Evolutionary conservation across 352 stramenopile genomes (phyloP), one percentile per base, ranked within the genome.

Genomic region (Pythium angustatum): DNA sequence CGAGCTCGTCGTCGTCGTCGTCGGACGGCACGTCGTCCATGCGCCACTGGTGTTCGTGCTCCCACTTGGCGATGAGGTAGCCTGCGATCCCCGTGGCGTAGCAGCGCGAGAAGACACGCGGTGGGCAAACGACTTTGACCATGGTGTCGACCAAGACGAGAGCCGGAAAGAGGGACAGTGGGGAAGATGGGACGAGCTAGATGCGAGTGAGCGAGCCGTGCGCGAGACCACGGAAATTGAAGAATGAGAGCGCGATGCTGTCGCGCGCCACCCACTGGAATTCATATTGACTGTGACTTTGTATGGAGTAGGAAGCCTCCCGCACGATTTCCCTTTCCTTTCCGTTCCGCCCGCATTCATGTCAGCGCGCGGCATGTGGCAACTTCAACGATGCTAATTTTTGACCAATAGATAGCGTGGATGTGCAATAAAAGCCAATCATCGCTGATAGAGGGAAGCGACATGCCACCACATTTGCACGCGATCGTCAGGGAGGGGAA

Each of bases 41-140:
- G n/a, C n/a, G n/a, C n/a, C n/a, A n/a, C n/a, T n/a, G n/a, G n/a
- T n/a, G n/a, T n/a, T n/a, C n/a, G n/a, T n/a, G n/a, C n/a, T n/a
- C n/a, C n/a, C n/a, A n/a, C 15, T 52, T 26, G 41, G 36, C 28
- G 21, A 68, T 26, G 17, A 26, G 14, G 14, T 47, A 22, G 31
- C 48, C 61, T 7, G 21, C 52, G 11, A 68, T 24, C n/a, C 31
- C 48, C 17, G 53, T 43, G 31, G 56, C 33, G 0, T 47, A 43
- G 36, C 50, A 65, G 38, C 57, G 56, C 22, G 19, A 21, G 43
- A 63, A 63, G 38, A 8, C n/a, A 11, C 21, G 15, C 1, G 6
- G 19, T 10, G 64, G 64, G 33, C 28, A 43, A 44, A 62, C 48
- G n/a, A 71, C 41, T 50, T 71, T 71, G 49, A 66, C 64, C 64